Evolutionary conservation across 139 green algal species (phyloP).

Genomic region (Picochlorum sp.): DNA sequence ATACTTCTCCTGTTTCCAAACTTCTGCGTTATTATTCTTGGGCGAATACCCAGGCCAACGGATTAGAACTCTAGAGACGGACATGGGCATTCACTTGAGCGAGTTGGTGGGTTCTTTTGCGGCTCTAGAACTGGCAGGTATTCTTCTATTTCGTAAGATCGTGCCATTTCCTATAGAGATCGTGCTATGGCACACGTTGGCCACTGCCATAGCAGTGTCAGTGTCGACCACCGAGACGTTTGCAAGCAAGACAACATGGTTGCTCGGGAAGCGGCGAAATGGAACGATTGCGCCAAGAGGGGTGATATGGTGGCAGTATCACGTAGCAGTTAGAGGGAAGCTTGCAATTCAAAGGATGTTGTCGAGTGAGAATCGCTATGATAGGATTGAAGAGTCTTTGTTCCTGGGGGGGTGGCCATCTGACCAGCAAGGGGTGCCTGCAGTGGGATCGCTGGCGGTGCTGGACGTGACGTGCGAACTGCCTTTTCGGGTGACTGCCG

Average conservation of each 20-base stretch:
- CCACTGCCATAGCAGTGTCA: slow-evolving; percentile 23
- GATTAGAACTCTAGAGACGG: too few relatives aligned
- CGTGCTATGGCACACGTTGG: slow-evolving; percentile 18
- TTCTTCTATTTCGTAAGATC: background rate
- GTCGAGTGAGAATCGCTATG: slow-evolving; percentile 28
- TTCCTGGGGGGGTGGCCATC: slow-evolving; percentile 30
- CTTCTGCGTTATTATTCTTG: too few relatives aligned
- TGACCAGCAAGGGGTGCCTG: slow-evolving; percentile 24
- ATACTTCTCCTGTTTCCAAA: too few relatives aligned
- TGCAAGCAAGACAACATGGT: slow-evolving; percentile 18
- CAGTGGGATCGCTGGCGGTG: slow-evolving; percentile 24
- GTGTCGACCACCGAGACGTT: slow-evolving; percentile 20
- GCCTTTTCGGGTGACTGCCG: slow-evolving; percentile 23
- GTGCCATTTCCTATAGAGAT: slow-evolving; percentile 17
- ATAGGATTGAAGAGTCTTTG: slow-evolving; percentile 16
- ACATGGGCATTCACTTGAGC: too few relatives aligned
- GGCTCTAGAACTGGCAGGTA: too few relatives aligned
- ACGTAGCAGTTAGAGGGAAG: slow-evolving; percentile 39
- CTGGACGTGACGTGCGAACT: slow-evolving; percentile 62
- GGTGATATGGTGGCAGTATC: slow-evolving; percentile 41
- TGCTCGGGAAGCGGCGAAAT: slow-evolving; percentile 40
- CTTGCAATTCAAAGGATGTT: slow-evolving; percentile 21
- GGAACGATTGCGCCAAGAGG: slow-evolving; percentile 20
- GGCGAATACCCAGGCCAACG: too few relatives aligned
- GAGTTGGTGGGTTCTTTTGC: too few relatives aligned